Base-by-base conservation (phyloP, 768 basidiomycete species). In the Lactifluus pinguis region DNA sequence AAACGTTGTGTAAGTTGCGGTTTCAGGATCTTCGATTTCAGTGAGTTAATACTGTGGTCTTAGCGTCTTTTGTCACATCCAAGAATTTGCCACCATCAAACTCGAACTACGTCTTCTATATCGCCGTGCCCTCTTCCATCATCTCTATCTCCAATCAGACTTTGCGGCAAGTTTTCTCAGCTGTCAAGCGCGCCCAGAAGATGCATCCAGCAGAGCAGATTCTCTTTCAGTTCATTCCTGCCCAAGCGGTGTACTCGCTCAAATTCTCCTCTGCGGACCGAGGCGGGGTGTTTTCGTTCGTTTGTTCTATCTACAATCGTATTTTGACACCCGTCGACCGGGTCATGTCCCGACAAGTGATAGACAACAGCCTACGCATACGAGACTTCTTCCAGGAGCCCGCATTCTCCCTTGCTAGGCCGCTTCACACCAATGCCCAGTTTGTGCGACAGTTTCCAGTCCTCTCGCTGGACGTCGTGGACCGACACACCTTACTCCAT, bases 171-270 rank as follows among this genome's bases (percentile, higher is more conserved):
- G 74, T 89, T 32, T 78, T 88, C 55, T 82, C 81, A 8, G 78
- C 83, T 3, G 73, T 84, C 63, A 84, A 82, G 66, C 85, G 85
- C 61, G 72, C 79, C 3, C 69, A 77, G 57, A 81, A 79, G 70
- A 71, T 76, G 13, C 75, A 76, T 51, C 69, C 78, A 13, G 76
- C 77, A 25, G 59, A 70, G 14, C 81, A 82, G 53, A 76, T 87
- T 17, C 75, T 86, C 32, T 81, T 89, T 60, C 87, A 93, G 58
- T 81, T 92, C 64, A 75, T 93, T 48, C 87, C 91, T 4, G 85
- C 90, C 63, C 75, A 80, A 36, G 72, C 81, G 48, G 73, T 88
- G 25, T 70, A 78, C 48, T 76, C 78, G 10, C 73, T 75, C 17
- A 74, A 79, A n/a, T 75, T 78, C 49, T 76, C 77, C 42, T 74